Conservation (phyloP, 345 rosid genomes). For the Stellera chamaejasme region DNA sequence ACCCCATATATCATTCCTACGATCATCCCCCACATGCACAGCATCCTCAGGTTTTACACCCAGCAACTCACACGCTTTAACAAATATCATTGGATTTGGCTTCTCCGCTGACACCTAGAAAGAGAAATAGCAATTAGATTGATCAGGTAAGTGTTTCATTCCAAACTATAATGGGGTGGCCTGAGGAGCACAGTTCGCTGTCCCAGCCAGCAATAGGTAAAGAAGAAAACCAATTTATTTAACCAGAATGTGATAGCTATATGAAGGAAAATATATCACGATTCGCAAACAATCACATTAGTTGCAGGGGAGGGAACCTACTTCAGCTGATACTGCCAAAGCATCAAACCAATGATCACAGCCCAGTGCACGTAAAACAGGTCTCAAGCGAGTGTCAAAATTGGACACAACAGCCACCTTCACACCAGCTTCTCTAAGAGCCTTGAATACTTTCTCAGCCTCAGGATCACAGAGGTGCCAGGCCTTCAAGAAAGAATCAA, state of each 20-base stretch:
- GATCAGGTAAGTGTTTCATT: not conserved
- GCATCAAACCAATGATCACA: conserved; percentile 98
- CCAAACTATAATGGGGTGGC: no score
- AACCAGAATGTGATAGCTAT: no score
- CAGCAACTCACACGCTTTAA: conserved; percentile 84
- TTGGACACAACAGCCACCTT: conserved; percentile 91
- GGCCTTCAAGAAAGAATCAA: conserved; percentile 40
- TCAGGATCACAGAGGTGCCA: conserved; percentile 97
- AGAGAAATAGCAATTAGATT: not conserved
- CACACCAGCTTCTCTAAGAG: conserved; percentile 69
- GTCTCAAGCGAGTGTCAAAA: conserved; percentile 90
- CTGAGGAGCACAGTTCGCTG: not conserved
- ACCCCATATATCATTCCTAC: conserved; percentile 97
- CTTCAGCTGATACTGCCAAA: conserved; percentile 97
- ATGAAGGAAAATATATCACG: no score
- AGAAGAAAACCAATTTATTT: not conserved
- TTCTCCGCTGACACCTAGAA: conserved; percentile 91
- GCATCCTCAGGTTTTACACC: conserved; percentile 89
- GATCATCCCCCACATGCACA: conserved; percentile 96
- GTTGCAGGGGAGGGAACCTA: conserved; percentile 17
- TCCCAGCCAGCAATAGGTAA: no score
- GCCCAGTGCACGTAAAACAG: conserved; percentile 65
- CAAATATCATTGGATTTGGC: conserved; percentile 92
- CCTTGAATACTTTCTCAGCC: conserved; percentile 76
- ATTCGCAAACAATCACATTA: no score